Evolutionary conservation across 306 rosid genomes (phyloP).

Genomic region (Vigna angularis): DNA sequence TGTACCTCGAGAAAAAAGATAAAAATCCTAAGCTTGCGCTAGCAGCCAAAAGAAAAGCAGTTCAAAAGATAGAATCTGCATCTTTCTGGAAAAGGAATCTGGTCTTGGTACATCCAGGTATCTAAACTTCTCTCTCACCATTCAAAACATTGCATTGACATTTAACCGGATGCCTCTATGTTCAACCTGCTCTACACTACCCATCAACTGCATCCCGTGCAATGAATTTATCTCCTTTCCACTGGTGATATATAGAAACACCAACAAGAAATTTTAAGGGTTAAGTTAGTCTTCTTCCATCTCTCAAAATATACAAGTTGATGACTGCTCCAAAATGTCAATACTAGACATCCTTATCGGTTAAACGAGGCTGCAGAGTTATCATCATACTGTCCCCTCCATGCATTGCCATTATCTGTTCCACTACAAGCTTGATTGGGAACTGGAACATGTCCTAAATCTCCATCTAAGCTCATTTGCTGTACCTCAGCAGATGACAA

Average conservation of each 20-base stretch:
- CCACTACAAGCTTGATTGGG: conserved; percentile 93
- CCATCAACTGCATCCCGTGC: conserved; percentile 40
- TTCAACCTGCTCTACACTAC: conserved; percentile 21
- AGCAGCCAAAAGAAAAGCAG: conserved; percentile 33
- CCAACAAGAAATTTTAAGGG: conserved; percentile 38
- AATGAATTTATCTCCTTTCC: conserved; percentile 27
- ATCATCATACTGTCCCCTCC: conserved; percentile 87
- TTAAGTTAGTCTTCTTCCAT: conserved; percentile 45
- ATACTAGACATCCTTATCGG: conserved; percentile 50
- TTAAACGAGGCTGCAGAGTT: conserved; percentile 90
- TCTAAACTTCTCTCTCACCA: conserved; percentile 33
- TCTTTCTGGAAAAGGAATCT: conserved; percentile 5
- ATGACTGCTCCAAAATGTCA: conserved; percentile 32
- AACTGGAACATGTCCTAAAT: conserved; percentile 77
- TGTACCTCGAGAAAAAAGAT: conserved; percentile 30
- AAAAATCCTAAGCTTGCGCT: conserved; percentile 28
- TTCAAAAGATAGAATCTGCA: conserved; percentile 25
- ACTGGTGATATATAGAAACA: conserved; percentile 31
- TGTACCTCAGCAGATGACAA: conserved; percentile 91
- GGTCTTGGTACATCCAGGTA: conserved; percentile 38
- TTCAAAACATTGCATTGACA: background rate
- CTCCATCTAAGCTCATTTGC: conserved; percentile 96
- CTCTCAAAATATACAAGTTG: conserved; percentile 45
- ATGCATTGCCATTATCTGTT: conserved; percentile 86
- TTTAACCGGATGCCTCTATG: background rate